Evolutionary conservation across 2,329 filamentous ascomycete species (phyloP), one percentile per base, ranked within the genome.

Genomic region (Tolypocladium ophioglossoides): DNA sequence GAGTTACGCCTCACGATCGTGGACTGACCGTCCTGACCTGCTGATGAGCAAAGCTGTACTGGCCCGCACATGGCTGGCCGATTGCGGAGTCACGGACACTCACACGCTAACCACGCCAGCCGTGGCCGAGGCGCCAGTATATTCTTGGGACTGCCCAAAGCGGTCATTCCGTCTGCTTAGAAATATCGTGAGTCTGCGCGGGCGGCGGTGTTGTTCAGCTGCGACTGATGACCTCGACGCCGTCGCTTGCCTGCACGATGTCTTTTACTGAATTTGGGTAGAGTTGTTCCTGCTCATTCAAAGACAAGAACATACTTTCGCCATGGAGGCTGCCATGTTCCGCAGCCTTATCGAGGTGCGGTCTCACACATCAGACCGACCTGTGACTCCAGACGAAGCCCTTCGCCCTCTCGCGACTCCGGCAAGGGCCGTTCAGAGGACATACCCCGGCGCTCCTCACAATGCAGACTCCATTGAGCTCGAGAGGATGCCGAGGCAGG

Each of bases 401-500:
- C 60, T 57, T 52, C 57, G 54, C 40, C 64, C 60, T 18, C 61
- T 64, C 24, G 60, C 61, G 16, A 58, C 62, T 1, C 72, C 74
- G 4, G 65, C 67, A 38, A 71, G 64, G 54, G 69, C 66, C 30
- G 61, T 74, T 3, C 64, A 71, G 0, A 68, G 73, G 54, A 73
- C 66, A 0, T 70, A 73, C 34, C 70, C 69, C 0, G 70, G 73
- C 3, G 69, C 70, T 2, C 68, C 69, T 6, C 68, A 71, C 37
- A 59, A 58, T 8, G 64, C 65, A 9, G 51, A 58, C 3, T 59
- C 63, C 0, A 64, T 69, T 41, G 66, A 69, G 27, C 60, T 72
- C 18, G 59, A 62, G 46, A 54, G 58, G 2, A 50, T 68, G 11
- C 53, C 61, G 14, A 51, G 52, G 9, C 53, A 40, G 20, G 53